phyloP scores from a whole-genome alignment of 2,329 filamentous ascomycete genomes.

The Aureobasidium sp. region DNA sequence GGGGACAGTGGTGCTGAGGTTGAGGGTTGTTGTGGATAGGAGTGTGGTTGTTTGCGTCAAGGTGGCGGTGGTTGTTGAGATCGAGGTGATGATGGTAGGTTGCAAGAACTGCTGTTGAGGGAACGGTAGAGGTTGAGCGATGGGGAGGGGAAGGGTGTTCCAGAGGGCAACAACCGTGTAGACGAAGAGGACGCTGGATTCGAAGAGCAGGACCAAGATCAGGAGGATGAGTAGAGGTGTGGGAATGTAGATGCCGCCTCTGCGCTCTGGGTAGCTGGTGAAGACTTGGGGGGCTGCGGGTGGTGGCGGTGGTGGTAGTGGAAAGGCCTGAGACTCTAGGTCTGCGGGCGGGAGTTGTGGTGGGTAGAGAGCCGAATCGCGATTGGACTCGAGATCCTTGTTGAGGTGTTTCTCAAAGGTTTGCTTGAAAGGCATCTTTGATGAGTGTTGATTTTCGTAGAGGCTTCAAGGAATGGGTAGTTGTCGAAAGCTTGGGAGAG shows the following conservation, averaged over 20 bases:
- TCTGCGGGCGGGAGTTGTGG: slow-evolving; percentile 18
- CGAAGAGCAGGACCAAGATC: slow-evolving; percentile 23
- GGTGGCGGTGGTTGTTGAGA: not conserved
- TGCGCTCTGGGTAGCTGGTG: slow-evolving; percentile 21
- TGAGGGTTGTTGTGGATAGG: not conserved
- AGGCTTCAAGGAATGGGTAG: not conserved
- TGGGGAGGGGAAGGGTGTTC: slow-evolving; percentile 25
- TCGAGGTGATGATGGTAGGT: not conserved
- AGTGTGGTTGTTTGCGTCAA: not conserved
- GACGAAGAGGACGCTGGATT: slow-evolving; percentile 28
- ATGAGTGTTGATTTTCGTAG: not conserved
- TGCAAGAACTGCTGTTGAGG: not conserved
- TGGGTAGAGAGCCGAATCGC: slow-evolving; percentile 7
- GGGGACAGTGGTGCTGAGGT: not conserved
- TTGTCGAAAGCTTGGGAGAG: not conserved
- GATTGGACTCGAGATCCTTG: slow-evolving; percentile 23
- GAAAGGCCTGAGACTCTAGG: slow-evolving; percentile 15
- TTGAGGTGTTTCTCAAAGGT: slow-evolving; percentile 26
- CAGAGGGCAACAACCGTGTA: slow-evolving; percentile 31
- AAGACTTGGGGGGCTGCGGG: slow-evolving; percentile 15
- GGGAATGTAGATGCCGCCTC: slow-evolving; percentile 25
- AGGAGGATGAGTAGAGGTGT: slow-evolving; percentile 26
- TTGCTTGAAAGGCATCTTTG: slow-evolving; percentile 23
- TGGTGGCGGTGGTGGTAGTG: slow-evolving; percentile 17
- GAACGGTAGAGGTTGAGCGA: slow-evolving; percentile 14